phyloP scores from a whole-genome alignment of 2,329 filamentous ascomycete genomes.

The Penicillium griseofulvum region DNA sequence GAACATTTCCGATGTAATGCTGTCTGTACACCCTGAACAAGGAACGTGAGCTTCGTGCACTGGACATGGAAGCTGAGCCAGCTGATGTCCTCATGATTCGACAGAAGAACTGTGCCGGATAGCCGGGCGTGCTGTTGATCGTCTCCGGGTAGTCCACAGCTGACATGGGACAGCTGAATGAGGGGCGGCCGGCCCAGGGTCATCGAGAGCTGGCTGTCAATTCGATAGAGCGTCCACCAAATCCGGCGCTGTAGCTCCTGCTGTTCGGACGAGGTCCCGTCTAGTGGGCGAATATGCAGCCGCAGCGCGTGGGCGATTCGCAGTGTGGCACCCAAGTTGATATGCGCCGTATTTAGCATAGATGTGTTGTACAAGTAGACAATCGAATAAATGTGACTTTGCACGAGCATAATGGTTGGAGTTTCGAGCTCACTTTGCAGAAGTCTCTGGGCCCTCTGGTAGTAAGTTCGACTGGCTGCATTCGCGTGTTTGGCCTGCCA shows the following conservation, averaged over 20 bases:
- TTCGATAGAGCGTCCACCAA: constrained; percentile 52
- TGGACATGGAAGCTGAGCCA: background rate
- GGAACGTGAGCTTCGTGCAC: background rate
- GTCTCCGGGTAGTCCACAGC: background rate
- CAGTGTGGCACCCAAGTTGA: background rate
- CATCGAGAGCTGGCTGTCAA: constrained; percentile 49
- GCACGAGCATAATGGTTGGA: constrained; percentile 49
- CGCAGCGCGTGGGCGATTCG: background rate
- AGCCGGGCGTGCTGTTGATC: background rate
- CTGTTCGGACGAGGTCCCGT: constrained; percentile 27
- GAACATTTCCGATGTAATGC: background rate
- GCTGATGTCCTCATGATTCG: background rate
- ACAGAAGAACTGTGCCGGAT: background rate
- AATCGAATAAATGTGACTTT: constrained; percentile 45
- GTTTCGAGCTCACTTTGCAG: constrained; percentile 48
- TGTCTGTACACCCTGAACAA: background rate
- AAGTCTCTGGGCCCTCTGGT: constrained; percentile 48
- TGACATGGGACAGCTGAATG: background rate
- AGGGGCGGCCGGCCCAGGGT: constrained; percentile 26
- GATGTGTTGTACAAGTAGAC: background rate
- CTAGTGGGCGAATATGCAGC: background rate
- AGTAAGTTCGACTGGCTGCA: constrained; percentile 48
- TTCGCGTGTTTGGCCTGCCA: constrained; percentile 2
- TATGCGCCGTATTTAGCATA: background rate
- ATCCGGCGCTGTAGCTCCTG: constrained; percentile 50